Conservation (phyloP, 169 alveolate species). For the Fabrea salina region DNA sequence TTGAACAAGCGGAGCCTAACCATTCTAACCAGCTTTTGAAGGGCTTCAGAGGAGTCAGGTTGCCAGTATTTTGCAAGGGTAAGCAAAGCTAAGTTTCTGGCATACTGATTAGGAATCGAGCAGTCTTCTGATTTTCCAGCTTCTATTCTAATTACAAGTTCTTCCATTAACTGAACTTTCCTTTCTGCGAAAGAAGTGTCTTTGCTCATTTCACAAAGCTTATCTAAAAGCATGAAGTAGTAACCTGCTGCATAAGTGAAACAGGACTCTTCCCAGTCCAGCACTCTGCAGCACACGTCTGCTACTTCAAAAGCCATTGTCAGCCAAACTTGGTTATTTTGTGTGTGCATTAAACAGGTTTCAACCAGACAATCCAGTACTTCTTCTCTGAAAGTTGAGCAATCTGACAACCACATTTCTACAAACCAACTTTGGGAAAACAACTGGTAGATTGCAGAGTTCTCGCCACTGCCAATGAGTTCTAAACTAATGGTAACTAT, state of each 20-base stretch:
- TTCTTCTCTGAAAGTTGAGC: slow-evolving; percentile 22
- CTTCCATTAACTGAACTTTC: not conserved
- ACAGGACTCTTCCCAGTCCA: slow-evolving; percentile 2
- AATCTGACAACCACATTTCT: not conserved
- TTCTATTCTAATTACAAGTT: not conserved
- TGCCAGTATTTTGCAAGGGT: slow-evolving; percentile 1
- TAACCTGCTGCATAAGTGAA: not conserved
- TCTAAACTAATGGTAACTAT: not conserved
- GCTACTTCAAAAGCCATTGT: slow-evolving; percentile 14
- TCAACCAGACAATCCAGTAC: slow-evolving; percentile 23
- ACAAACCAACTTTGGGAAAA: slow-evolving; percentile 31
- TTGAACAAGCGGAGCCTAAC: not conserved
- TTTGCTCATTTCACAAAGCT: not conserved
- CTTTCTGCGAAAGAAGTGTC: not conserved
- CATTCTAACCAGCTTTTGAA: not conserved
- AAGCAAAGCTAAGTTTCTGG: not conserved
- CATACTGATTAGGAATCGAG: not conserved
- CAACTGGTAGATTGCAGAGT: slow-evolving; percentile 28
- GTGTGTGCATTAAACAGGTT: not conserved
- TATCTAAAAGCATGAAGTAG: slow-evolving; percentile 15
- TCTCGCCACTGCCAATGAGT: not conserved
- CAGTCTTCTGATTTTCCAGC: not conserved
- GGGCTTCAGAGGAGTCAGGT: not conserved
- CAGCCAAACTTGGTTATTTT: not conserved
- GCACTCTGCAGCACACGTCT: slow-evolving; percentile 26